A percentile compares a stretch with the other conserved stretches of the same genome.
These are phyloP conservation scores for Aureobasidium sp. DNA, from an alignment of 2,329 filamentous ascomycete genomes.

Conservation along the genomic window DNA sequence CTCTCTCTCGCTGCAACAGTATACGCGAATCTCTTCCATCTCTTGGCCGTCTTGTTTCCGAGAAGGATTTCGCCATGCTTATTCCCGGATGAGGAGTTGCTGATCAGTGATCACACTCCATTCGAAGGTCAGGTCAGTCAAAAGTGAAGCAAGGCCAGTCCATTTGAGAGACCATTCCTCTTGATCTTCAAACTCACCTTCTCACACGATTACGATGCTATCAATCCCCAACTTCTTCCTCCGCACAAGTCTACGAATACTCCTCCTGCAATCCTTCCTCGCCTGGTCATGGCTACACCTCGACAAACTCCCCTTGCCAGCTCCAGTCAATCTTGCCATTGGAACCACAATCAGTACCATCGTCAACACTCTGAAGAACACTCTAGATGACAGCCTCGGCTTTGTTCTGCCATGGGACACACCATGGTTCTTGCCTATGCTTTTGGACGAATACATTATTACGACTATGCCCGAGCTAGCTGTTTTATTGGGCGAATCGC, in stretches of 20 bases:
- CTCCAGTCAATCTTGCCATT: background rate
- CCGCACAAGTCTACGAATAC: background rate
- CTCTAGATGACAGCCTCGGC: background rate
- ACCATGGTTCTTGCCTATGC: background rate
- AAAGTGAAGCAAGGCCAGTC: background rate
- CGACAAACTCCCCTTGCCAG: background rate
- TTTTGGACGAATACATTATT: background rate
- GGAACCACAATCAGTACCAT: background rate
- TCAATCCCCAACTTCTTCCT: background rate
- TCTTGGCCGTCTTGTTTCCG: background rate
- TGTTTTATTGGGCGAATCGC: background rate
- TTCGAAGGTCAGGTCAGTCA: too few species aligned
- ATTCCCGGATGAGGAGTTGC: background rate
- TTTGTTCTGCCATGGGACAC: background rate
- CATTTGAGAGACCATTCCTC: too few species aligned
- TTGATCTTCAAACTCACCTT: background rate
- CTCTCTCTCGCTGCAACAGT: background rate
- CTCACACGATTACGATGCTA: background rate
- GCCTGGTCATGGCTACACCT: background rate
- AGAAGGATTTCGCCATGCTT: background rate
- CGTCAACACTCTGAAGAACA: background rate
- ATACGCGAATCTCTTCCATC: background rate
- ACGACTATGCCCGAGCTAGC: constrained; percentile 3
- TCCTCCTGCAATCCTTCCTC: background rate
- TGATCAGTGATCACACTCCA: background rate